Evolutionary conservation across 495 filamentous ascomycete species (phyloP).

Genomic region (Neurospora sublineolata): DNA sequence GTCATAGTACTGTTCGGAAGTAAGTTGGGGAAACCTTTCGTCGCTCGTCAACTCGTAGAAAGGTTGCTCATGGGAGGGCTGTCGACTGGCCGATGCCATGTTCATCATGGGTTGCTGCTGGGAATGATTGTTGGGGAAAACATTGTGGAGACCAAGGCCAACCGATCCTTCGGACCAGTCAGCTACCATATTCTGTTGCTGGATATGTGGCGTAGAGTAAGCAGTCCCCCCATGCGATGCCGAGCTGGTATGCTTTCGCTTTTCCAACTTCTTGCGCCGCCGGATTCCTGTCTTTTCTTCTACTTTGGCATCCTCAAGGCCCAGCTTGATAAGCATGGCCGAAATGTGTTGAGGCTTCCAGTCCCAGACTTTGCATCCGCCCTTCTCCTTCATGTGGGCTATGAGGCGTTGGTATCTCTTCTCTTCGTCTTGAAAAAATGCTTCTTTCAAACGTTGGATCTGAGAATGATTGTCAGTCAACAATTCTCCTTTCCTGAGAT

Average conservation of each 20-base stretch:
- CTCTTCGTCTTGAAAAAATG: conserved; percentile 19
- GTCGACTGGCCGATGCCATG: neutral
- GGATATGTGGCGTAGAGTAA: neutral
- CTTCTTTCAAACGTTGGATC: conserved; percentile 21
- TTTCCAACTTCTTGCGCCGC: conserved; percentile 22
- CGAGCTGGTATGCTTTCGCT: conserved; percentile 21
- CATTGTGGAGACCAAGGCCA: neutral
- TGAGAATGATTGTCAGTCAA: conserved; percentile 5
- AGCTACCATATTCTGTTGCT: conserved; percentile 8
- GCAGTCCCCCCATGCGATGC: neutral
- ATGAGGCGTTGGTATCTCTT: conserved; percentile 24
- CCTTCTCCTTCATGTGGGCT: conserved; percentile 26
- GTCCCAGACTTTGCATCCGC: conserved; percentile 26
- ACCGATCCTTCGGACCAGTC: conserved; percentile 12
- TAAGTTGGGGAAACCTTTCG: conserved; percentile 10
- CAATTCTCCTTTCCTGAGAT: neutral
- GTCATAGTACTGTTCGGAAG: conserved; percentile 29
- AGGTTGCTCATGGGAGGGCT: neutral
- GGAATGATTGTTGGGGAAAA: neutral
- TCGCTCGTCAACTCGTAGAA: conserved; percentile 12
- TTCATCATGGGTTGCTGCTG: neutral
- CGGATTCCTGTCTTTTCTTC: conserved; percentile 21
- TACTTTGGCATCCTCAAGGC: conserved; percentile 19
- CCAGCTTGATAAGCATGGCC: conserved; percentile 28
- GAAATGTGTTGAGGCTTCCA: conserved; percentile 28